Evolutionary conservation across 192 early-diverging fungal species (phyloP), one percentile per base, ranked within the genome.

Genomic region (Coemansia sp.): DNA sequence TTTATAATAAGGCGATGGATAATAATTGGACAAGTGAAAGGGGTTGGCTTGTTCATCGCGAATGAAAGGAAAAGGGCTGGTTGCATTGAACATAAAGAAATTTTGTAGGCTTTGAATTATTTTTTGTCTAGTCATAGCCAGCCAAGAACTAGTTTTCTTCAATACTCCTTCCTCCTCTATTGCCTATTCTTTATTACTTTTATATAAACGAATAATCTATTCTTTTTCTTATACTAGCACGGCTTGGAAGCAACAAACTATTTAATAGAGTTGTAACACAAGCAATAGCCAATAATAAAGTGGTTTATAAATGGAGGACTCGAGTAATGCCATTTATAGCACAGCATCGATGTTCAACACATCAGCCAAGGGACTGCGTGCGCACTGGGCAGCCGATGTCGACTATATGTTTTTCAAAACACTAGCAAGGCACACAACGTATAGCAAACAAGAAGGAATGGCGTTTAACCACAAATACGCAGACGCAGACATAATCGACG

Each of bases 371-470:
- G 54, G 54, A 1, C 54, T 56, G 41, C 56, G 64, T 11, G 56
- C 64, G 4, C 64, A 66, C 9, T 67, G 66, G 66, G 23, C 58
- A 21, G 22, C 56, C 15, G 58, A 60, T 2, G 37, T 52, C 7
- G 69, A 77, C 66, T 62, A 62, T 47, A 35, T 9, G 2, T 77
- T 72, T 61, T 61, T 77, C 21, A 35, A 54, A 12, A 69, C 47
- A 5, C 58, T 78, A 12, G 69, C 66, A 1, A 25, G 43, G 27
- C 59, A 78, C 66, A 78, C 70, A 7, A 23, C 45, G 14, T 78
- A 70, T 60, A 65, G 66, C 25, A 29, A 22, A 19, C 22, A 17
- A 10, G 23, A 53, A 4, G 75, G 75, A 0, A 58, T 78, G 10
- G 12, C 52, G 7, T 60, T 78, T 2, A 65, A 69, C 15, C 66